Conservation (phyloP, 2,329 filamentous ascomycete genomes). For the Fusarium sp. region DNA sequence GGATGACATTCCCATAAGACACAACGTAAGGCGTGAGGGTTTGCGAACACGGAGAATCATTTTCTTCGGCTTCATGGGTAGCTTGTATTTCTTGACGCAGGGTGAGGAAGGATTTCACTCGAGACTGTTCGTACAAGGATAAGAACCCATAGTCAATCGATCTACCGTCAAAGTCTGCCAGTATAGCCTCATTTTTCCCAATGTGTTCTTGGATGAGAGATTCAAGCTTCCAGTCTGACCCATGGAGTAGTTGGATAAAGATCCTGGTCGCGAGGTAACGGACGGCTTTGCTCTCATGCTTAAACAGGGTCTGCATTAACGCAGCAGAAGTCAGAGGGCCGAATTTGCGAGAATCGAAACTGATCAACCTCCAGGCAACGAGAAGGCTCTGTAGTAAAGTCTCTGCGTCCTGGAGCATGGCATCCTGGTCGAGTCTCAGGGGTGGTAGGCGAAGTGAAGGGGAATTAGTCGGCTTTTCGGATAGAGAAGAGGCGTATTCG, state of each 20-base stretch:
- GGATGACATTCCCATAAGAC: conserved; percentile 71
- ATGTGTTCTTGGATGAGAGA: conserved; percentile 74
- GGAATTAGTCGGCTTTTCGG: conserved; percentile 29
- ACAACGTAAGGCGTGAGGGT: conserved; percentile 68
- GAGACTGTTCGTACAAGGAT: conserved; percentile 65
- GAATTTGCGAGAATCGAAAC: conserved; percentile 76
- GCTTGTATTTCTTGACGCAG: conserved; percentile 53
- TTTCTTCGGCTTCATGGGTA: conserved; percentile 13
- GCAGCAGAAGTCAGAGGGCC: conserved; percentile 70
- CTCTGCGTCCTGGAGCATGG: conserved; percentile 36
- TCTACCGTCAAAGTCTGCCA: conserved; percentile 78
- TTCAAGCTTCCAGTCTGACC: conserved; percentile 81
- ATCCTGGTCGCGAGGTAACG: conserved; percentile 84
- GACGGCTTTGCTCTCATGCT: conserved; percentile 65
- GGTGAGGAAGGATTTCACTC: conserved; percentile 57
- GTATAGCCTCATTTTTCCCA: conserved; percentile 65
- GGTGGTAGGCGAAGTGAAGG: conserved; percentile 46
- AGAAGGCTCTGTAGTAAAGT: conserved; percentile 46
- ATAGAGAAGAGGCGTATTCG: conserved; percentile 48
- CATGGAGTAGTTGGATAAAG: conserved; percentile 80
- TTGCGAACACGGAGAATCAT: conserved; percentile 43
- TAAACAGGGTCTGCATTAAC: conserved; percentile 74
- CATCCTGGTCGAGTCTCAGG: conserved; percentile 43
- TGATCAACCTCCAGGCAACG: conserved; percentile 79
- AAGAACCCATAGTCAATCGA: conserved; percentile 81